Evolutionary conservation across 2,329 filamentous ascomycete genomes (phyloP), one percentile per base, ranked within the genome.

Genomic region (Myriosclerotinia duriaeana): DNA sequence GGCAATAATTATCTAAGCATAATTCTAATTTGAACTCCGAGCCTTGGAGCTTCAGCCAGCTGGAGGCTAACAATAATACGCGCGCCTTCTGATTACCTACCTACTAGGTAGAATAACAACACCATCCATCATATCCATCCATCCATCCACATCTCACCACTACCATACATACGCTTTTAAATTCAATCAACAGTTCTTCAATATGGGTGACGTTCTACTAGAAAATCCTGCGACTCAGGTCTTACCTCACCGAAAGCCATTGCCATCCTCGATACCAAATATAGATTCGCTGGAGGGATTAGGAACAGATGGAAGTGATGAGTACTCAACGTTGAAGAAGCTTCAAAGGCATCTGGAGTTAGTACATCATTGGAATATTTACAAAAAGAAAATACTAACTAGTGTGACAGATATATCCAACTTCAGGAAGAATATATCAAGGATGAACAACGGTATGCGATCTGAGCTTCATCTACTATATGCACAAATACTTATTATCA

Each of bases 381-480:
- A 22, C n/a, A 15, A 17, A 12, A n/a, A 8, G 15, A 22, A 46
- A 4, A 59, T 56, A 69, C 76, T 79, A 70, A 75, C 68, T 53
- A 50, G 70, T 66, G 71, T 74, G 26, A 53, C 38, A 92, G 89
- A 79, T 92, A 96, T 79, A 97, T 98, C 78, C 92, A 97, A 80
- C 85, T 99, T 74, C 95, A 99, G 82, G 95, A 99, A 81, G 95
- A 99, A 79, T 99, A 99, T 80, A 99, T 99, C 87, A 99, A 99
- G 83, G 95, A 99, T 87, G 95, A 99, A 84, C 95, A 99, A 82
- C 89, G 92, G 90, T 91, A 80, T 65, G 77, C 68, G 50, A 64
- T 55, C 63, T 50, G 30, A 36, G 11, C n/a, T 44, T 14, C 26
- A 61, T 53, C 12, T 15, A 12, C 15, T 46, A 8, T 20, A 44